phyloP scores from a whole-genome alignment of 768 basidiomycete genomes.

The Pleurotus pulmonarius region DNA sequence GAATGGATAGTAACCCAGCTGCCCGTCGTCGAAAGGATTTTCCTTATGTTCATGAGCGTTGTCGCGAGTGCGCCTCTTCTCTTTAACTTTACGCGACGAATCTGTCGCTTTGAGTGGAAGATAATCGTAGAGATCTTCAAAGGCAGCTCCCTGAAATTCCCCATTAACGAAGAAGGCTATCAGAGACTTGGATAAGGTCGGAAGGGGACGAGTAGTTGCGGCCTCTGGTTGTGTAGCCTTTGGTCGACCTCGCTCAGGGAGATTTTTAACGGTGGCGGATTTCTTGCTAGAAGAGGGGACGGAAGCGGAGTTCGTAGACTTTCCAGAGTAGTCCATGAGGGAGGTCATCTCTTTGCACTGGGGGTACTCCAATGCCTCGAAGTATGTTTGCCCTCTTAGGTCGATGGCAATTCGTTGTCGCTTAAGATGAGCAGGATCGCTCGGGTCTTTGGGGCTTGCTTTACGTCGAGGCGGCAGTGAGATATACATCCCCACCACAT shows the following conservation, averaged over 20 bases:
- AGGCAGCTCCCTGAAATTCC: conserved; percentile 77
- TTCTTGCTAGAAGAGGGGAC: conserved; percentile 64
- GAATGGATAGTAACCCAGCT: conserved; percentile 93
- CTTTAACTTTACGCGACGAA: conserved; percentile 59
- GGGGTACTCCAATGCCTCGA: conserved; percentile 88
- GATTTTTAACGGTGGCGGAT: conserved; percentile 57
- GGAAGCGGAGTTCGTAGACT: conserved; percentile 50
- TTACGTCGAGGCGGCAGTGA: conserved; percentile 69
- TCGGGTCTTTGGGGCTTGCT: conserved; percentile 56
- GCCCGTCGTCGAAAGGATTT: conserved; percentile 91
- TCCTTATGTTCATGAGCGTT: conserved; percentile 74
- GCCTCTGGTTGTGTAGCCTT: conserved; percentile 31
- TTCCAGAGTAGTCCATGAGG: conserved; percentile 75
- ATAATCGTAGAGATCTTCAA: conserved; percentile 86
- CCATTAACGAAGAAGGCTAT: conserved; percentile 95
- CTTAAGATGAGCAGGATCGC: conserved; percentile 79
- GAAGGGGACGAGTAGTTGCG: conserved; percentile 57
- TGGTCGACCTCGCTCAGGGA: conserved; percentile 52
- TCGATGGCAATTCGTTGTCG: conserved; percentile 92
- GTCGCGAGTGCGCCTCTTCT: conserved; percentile 58
- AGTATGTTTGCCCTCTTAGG: conserved; percentile 95
- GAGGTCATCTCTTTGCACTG: conserved; percentile 89
- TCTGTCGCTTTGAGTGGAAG: conserved; percentile 70
- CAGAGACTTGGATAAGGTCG: conserved; percentile 64
- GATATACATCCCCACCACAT: conserved; percentile 93